phyloP scores from a whole-genome alignment of 495 filamentous ascomycete genomes.

The Penicillium pulvis region DNA sequence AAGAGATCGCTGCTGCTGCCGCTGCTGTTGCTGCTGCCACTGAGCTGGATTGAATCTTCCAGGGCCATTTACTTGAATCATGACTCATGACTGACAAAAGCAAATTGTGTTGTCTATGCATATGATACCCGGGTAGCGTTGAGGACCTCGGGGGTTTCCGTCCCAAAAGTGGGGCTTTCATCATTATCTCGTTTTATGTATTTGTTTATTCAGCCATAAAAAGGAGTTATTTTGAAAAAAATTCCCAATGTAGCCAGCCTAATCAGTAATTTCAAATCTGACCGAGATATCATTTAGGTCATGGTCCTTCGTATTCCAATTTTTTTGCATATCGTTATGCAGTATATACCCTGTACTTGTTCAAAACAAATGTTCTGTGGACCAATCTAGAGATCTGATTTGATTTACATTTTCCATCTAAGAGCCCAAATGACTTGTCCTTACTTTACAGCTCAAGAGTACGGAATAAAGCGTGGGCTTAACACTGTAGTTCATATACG shows the following conservation, averaged over 20 bases:
- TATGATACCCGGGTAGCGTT: slow-evolving; percentile 14
- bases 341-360: not conserved
- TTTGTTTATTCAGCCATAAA: not conserved
- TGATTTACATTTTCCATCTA: too few species aligned
- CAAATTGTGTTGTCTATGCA: not conserved
- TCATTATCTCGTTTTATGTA: not conserved
- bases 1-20: not conserved
- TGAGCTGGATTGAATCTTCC: not conserved
- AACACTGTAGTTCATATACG: too few species aligned
- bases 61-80: not conserved
- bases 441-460: too few species aligned
- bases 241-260: not conserved
- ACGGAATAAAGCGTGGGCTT: too few species aligned
- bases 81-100: slow-evolving; percentile 17
- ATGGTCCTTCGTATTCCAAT: not conserved
- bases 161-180: not conserved
- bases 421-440: too few species aligned
- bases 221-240: not conserved
- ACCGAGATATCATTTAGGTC: not conserved
- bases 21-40: not conserved
- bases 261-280: not conserved
- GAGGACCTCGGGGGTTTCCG: slow-evolving; percentile 9
- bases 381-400: too few species aligned
- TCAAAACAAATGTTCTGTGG: not conserved
- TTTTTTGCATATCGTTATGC: not conserved